These are phyloP conservation scores for Monosporascus sp. DNA, from an alignment of 2,329 filamentous ascomycete species.

Conservation along the genomic window DNA sequence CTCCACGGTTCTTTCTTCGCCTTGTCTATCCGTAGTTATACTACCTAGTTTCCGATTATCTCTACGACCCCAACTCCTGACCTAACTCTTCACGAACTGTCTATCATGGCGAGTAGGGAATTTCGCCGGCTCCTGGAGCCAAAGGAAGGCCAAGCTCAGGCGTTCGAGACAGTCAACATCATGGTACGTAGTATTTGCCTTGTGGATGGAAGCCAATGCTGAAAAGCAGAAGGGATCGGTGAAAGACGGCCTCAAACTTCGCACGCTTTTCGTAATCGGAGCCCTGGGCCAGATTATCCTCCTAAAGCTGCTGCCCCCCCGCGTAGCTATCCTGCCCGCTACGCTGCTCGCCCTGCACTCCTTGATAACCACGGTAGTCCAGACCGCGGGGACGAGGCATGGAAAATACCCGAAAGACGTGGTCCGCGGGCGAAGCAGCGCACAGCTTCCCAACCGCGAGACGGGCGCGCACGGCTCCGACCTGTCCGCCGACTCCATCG, in stretches of 20 bases:
- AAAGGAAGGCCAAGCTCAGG: not conserved
- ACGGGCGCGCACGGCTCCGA: conserved; percentile 20
- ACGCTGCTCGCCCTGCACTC: conserved; percentile 27
- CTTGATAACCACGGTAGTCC: conserved; percentile 23
- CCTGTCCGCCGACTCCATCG: conserved; percentile 25
- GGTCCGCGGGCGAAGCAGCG: conserved; percentile 28
- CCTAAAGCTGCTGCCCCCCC: conserved; percentile 26
- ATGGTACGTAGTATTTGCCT: not conserved
- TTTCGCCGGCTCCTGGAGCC: not conserved
- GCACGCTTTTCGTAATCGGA: conserved; percentile 27
- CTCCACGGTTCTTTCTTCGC: too few relatives aligned
- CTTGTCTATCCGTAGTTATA: too few relatives aligned
- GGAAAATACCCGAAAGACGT: conserved; percentile 20
- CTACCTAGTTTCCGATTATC: not conserved
- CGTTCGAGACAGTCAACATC: not conserved
- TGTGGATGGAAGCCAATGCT: not conserved
- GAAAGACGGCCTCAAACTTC: conserved; percentile 30
- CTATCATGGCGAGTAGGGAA: not conserved
- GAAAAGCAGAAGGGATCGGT: not conserved
- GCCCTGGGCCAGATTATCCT: conserved; percentile 30
- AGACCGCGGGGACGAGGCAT: conserved; percentile 11
- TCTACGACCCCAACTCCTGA: not conserved
- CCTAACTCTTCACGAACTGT: too few relatives aligned
- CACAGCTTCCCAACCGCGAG: conserved; percentile 24
- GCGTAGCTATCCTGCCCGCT: conserved; percentile 28